Evolutionary conservation across 140 eudicot genomes (phyloP), one percentile per base, ranked within the genome.

Genomic region (Senecio squalidus): DNA sequence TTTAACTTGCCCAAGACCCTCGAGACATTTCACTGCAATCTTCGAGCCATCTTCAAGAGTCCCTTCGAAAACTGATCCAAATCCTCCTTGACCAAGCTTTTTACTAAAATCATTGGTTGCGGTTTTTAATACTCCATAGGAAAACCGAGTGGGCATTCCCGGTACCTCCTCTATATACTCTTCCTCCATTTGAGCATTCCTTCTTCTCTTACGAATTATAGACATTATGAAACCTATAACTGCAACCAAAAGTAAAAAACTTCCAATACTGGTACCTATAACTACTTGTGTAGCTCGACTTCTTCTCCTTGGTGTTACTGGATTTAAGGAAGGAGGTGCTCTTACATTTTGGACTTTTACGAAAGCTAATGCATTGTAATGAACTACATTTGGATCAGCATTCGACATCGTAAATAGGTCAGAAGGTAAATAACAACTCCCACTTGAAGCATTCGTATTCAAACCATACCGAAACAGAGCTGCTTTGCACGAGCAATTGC

Each of bases 401-500:
- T 16, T 57, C 38, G 27, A 55, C 67, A 75, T 4, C 3, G 81
- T 69, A 31, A 62, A 64, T 54, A 75, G 73, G 11, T 69, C 58
- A 24, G 46, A 63, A 22, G 71, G 73, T 63, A 75, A 63, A 47
- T 20, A 69, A 36, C 81, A 75, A 17, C 40, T 8, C 17, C 76
- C 81, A 16, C 13, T 2, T 31, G 76, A 63, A 22, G 44, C 2
- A 33, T n/a, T n/a, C n/a, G n/a, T n/a, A n/a, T 53, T 9, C 0
- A 27, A n/a, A 4, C 47, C 63, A 46, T 68, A 62, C 17, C 8
- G 26, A 34, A 76, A 76, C 9, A 76, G 0, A 21, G 77, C 74
- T 33, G 81, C 81, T 59, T 70, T 58, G 50, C 81, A 76, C 27
- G 70, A 59, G 54, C 77, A 76, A 16, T 76, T 76, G 34, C 65